A percentile compares a stretch with the other conserved stretches of the same genome.
Evolutionary conservation across 164 flowering plant genomes (phyloP).

Genomic region (Annona squamosa): DNA sequence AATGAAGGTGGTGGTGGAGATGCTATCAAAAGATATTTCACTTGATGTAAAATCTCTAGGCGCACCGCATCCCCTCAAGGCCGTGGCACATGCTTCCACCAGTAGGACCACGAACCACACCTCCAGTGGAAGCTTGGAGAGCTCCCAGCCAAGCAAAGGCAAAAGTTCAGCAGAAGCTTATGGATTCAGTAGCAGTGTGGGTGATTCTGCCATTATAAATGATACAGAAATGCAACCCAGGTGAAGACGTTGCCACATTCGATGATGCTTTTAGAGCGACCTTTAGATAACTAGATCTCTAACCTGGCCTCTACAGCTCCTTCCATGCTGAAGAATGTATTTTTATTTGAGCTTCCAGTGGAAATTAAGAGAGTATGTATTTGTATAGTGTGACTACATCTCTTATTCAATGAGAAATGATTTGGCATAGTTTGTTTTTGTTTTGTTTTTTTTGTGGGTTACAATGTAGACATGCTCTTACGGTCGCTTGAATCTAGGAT

Average conservation of each 20-base stretch:
- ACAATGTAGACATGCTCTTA: too few relatives aligned
- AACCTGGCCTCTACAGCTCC: too few relatives aligned
- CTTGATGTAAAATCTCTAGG: slow-evolving; percentile 50
- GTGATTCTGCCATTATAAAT: slow-evolving; percentile 6
- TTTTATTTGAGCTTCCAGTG: too few relatives aligned
- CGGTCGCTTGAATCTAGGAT: too few relatives aligned
- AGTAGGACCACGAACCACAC: not conserved
- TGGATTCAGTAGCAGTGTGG: slow-evolving; percentile 10
- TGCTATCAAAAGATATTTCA: slow-evolving; percentile 53
- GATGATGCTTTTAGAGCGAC: not conserved
- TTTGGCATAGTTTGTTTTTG: too few relatives aligned
- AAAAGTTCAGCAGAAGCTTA: slow-evolving; percentile 15
- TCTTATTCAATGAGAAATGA: too few relatives aligned
- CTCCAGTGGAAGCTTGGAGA: slow-evolving; percentile 18
- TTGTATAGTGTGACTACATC: too few relatives aligned
- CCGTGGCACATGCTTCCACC: slow-evolving; percentile 1
- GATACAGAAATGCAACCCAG: slow-evolving; percentile 49
- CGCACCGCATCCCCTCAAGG: slow-evolving; percentile 46
- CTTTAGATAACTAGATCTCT: too few relatives aligned
- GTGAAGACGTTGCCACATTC: slow-evolving; percentile 20
- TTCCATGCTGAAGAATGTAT: too few relatives aligned
- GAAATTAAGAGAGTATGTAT: too few relatives aligned
- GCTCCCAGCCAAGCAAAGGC: slow-evolving; percentile 25
- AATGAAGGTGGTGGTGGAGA: slow-evolving; percentile 70
- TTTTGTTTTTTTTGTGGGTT: too few relatives aligned